Evolutionary conservation across 2,329 filamentous ascomycete species (phyloP).

Genomic region (Paecilomyces variotii): DNA sequence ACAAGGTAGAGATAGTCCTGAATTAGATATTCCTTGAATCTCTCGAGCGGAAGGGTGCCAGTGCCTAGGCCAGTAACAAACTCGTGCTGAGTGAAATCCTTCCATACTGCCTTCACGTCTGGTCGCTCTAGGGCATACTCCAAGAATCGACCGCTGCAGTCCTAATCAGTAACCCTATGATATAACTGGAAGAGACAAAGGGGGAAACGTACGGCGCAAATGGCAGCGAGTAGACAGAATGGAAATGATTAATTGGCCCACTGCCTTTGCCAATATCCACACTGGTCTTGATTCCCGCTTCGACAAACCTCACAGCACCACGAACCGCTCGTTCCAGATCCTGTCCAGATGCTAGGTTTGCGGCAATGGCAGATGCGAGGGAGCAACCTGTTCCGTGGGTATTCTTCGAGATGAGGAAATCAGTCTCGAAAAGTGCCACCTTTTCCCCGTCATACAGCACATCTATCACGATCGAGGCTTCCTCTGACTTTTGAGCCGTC

Average conservation of each 20-base stretch:
- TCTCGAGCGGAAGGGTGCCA: conserved; percentile 64
- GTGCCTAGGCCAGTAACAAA: conserved; percentile 73
- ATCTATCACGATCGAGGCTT: conserved; percentile 64
- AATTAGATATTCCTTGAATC: conserved; percentile 81
- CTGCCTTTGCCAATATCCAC: conserved; percentile 49
- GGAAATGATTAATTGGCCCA: conserved; percentile 61
- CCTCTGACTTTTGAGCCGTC: conserved; percentile 50
- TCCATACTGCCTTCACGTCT: conserved; percentile 69
- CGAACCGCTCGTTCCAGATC: conserved; percentile 44
- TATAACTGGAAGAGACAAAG: neutral
- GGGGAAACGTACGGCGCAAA: conserved; percentile 45
- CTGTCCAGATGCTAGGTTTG: conserved; percentile 48
- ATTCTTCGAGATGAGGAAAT: conserved; percentile 65
- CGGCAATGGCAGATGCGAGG: conserved; percentile 67
- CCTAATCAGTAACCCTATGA: conserved; percentile 1
- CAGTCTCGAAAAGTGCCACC: conserved; percentile 58
- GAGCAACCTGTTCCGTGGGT: conserved; percentile 96
- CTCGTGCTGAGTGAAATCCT: conserved; percentile 67
- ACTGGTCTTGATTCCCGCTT: conserved; percentile 53
- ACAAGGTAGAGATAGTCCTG: conserved; percentile 91
- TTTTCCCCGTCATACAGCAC: conserved; percentile 59
- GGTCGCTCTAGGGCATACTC: conserved; percentile 71
- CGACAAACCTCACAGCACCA: conserved; percentile 52
- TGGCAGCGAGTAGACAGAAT: conserved; percentile 52
- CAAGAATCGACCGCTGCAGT: conserved; percentile 62